Evolutionary conservation across 305 asterid genomes (phyloP), one percentile per base, ranked within the genome.

Genomic region (Salvia sclarea): DNA sequence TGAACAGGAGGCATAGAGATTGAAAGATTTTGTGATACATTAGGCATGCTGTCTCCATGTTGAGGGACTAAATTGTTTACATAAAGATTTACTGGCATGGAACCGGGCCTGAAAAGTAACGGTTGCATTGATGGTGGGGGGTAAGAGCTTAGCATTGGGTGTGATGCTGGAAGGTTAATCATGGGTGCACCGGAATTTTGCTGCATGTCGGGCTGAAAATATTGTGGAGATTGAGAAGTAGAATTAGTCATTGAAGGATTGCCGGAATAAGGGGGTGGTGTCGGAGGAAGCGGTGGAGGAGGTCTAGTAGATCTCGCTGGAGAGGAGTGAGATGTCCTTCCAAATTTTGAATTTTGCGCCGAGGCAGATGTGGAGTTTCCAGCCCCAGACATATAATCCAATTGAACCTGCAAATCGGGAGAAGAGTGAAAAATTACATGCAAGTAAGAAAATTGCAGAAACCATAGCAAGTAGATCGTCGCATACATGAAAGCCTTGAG

Each of bases 281-380:
- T 88, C 11, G 90, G 91, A 64, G 95, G 92, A 71, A 87, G 95
- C n/a, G 95, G 96, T 28, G 98, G 98, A 71, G 79, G 85, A 40
- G 87, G 92, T 75, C 96, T 81, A 31, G 82, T 58, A 59, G 94
- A 77, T 54, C 80, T 82, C 56, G 81, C 76, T 37, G 90, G 83
- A 55, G 96, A 91, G 67, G 97, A 78, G 56, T 69, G 83, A 50
- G 92, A 69, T 52, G 86, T 47, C 75, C 92, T 80, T 66, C 85
- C 88, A 37, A 73, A 81, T 70, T 86, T 87, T 25, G 76, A 54
- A 76, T 86, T 90, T 8, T 84, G 71, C 72, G 73, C 74, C 22
- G 95, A 81, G 53, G 85, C 30, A 43, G 83, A 57, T 22, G 73
- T 16, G 70, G 95, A 78, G 80, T 79, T 65, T 69, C 79, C 78